phyloP scores from a whole-genome alignment of 768 basidiomycete species.

The Russula compacta region DNA sequence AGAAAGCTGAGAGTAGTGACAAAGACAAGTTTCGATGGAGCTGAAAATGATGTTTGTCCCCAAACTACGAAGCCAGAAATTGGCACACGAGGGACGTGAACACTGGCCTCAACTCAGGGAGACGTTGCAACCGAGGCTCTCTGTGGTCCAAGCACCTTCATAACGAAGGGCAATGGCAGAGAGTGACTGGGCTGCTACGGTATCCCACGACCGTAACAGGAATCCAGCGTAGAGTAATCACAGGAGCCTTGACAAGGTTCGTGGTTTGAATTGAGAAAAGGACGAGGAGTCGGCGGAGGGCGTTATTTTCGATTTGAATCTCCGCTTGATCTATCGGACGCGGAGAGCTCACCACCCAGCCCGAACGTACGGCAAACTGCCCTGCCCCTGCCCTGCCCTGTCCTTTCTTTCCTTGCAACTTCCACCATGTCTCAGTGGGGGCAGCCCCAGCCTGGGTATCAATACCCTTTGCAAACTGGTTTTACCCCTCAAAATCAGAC shows the following conservation, averaged over 20 bases:
- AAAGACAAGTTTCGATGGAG: not conserved
- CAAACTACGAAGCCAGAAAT: conserved; percentile 51
- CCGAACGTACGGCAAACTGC: no score
- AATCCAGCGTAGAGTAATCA: conserved; percentile 35
- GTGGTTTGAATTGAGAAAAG: conserved; percentile 26
- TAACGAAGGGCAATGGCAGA: conserved; percentile 48
- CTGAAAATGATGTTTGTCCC: conserved; percentile 43
- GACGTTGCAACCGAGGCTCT: conserved; percentile 36
- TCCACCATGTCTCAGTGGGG: conserved; percentile 70
- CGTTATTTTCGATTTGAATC: not conserved
- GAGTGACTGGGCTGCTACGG: conserved; percentile 29
- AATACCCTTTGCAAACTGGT: conserved; percentile 70
- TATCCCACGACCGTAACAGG: conserved; percentile 74
- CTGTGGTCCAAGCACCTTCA: conserved; percentile 42
- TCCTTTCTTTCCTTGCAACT: not conserved
- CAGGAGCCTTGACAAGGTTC: conserved; percentile 62
- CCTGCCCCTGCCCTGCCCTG: not conserved
- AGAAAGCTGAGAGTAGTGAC: not conserved
- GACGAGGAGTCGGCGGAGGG: no score
- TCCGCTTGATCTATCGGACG: conserved; percentile 9
- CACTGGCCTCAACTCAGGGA: conserved; percentile 50
- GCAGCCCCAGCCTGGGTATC: conserved; percentile 55
- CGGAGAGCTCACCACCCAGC: not conserved
- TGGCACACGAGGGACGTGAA: conserved; percentile 24
- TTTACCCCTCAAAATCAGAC: conserved; percentile 43